Conservation (phyloP, 768 basidiomycete species). For the Collybia mongolica region DNA sequence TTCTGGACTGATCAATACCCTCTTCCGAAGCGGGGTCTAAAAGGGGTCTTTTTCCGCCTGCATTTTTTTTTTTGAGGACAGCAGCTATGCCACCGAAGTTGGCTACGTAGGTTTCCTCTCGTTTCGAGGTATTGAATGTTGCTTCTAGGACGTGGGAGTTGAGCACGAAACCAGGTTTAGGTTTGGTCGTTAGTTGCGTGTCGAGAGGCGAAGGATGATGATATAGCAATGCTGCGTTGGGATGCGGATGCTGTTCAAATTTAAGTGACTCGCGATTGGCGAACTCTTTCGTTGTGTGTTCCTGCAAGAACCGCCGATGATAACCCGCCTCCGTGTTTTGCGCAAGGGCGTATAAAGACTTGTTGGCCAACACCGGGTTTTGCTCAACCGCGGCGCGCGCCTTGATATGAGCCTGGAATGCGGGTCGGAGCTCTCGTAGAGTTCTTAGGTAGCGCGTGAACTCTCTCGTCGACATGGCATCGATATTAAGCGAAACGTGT, state of each 20-base stretch:
- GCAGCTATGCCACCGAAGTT: constrained; percentile 46
- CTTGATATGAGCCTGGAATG: constrained; percentile 50
- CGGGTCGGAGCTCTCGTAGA: constrained; percentile 53
- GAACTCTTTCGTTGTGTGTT: constrained; percentile 22
- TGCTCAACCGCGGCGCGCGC: constrained; percentile 14
- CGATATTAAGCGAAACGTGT: constrained; percentile 46
- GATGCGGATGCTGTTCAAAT: constrained; percentile 69
- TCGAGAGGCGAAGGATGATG: constrained; percentile 53
- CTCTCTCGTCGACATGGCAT: constrained; percentile 56
- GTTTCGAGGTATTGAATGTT: background rate
- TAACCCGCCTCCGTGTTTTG: constrained; percentile 15
- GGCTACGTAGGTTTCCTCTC: constrained; percentile 22
- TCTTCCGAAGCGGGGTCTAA: constrained; percentile 26
- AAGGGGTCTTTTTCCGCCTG: constrained; percentile 16
- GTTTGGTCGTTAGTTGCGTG: constrained; percentile 44
- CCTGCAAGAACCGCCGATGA: constrained; percentile 39
- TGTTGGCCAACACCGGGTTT: constrained; percentile 3
- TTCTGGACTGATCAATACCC: constrained; percentile 21
- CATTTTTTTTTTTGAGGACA: constrained; percentile 14
- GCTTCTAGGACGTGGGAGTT: constrained; percentile 17
- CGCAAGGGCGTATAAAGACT: constrained; percentile 22
- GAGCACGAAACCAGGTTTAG: constrained; percentile 61
- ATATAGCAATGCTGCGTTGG: constrained; percentile 62
- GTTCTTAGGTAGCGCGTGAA: constrained; percentile 61
- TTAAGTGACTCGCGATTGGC: constrained; percentile 18